These are phyloP conservation scores for Dactylellina drechsleri DNA, from an alignment of 2,329 filamentous ascomycete genomes.

Conservation along the genomic window DNA sequence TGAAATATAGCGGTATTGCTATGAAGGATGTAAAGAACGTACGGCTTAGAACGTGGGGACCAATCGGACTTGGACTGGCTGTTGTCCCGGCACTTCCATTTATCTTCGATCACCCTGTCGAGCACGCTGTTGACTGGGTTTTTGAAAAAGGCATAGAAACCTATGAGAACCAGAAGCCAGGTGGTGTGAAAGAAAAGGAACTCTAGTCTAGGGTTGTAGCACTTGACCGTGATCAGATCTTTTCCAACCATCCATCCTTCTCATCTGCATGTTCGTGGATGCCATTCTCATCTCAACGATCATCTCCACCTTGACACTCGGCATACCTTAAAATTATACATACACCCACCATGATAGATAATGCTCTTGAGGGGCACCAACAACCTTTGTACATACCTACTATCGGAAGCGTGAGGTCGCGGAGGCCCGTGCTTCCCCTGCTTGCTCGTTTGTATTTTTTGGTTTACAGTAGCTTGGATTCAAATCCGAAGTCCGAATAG, in stretches of 20 bases:
- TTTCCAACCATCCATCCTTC: too few relatives aligned
- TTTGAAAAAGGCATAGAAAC: constrained; percentile 84
- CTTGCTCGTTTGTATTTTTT: too few relatives aligned
- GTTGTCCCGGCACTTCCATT: constrained; percentile 84
- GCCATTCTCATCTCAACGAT: too few relatives aligned
- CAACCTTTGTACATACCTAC: not conserved
- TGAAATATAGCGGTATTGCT: constrained; percentile 86
- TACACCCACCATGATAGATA: not conserved
- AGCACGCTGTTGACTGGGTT: constrained; percentile 86
- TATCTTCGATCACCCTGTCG: constrained; percentile 91
- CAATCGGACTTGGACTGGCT: constrained; percentile 82
- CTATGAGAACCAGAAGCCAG: constrained; percentile 68
- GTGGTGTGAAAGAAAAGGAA: constrained; percentile 28
- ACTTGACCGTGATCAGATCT: too few relatives aligned
- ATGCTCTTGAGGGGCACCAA: not conserved
- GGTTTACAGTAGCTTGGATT: too few relatives aligned
- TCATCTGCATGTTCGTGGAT: too few relatives aligned
- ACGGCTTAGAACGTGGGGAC: constrained; percentile 81
- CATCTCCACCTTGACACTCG: too few relatives aligned
- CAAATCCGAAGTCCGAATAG: too few relatives aligned
- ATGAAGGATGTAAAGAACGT: constrained; percentile 83
- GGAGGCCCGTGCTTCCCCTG: too few relatives aligned
- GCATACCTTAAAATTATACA: too few relatives aligned
- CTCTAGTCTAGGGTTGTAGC: not conserved
- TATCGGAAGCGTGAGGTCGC: too few relatives aligned